Percentiles rank a stretch among this genome's conserved stretches.
These are phyloP conservation scores for Populus davidiana DNA, from an alignment of 345 rosid species.

Conservation along the genomic window DNA sequence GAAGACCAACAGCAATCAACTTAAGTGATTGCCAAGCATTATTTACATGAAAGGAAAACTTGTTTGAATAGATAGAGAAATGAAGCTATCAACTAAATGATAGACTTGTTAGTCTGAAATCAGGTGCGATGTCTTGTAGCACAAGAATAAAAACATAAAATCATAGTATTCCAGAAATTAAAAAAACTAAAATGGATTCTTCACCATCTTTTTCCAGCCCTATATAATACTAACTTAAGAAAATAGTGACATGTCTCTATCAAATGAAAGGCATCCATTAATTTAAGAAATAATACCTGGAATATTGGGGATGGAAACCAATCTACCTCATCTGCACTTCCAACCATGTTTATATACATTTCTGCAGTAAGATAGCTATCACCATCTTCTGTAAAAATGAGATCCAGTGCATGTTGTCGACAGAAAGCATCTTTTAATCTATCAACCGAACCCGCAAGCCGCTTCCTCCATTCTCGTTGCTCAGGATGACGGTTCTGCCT, in stretches of 20 bases:
- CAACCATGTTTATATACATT: constrained; percentile 83
- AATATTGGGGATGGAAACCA: constrained; percentile 90
- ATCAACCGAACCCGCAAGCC: constrained; percentile 79
- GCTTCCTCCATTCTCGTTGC: constrained; percentile 98
- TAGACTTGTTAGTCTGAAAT: neutral
- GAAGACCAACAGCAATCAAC: neutral
- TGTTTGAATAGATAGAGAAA: neutral
- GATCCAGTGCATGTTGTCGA: constrained; percentile 95
- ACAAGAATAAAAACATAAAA: neutral
- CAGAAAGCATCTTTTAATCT: constrained; percentile 88
- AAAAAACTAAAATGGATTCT: neutral
- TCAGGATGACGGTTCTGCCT: constrained; percentile 97
- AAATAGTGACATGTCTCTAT: no score
- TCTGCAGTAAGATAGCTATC: constrained; percentile 91
- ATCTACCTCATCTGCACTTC: constrained; percentile 64
- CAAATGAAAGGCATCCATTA: neutral
- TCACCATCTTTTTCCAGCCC: neutral
- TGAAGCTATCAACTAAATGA: neutral
- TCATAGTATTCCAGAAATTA: neutral
- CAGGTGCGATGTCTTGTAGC: neutral
- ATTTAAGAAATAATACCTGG: constrained; percentile 54
- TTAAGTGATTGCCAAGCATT: neutral
- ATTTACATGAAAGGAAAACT: neutral
- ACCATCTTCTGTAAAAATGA: constrained; percentile 96
- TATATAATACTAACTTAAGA: neutral